Evolutionary conservation across 108 stramenopile species (phyloP), one percentile per base, ranked within the genome.

Genomic region (Parmales sp.): DNA sequence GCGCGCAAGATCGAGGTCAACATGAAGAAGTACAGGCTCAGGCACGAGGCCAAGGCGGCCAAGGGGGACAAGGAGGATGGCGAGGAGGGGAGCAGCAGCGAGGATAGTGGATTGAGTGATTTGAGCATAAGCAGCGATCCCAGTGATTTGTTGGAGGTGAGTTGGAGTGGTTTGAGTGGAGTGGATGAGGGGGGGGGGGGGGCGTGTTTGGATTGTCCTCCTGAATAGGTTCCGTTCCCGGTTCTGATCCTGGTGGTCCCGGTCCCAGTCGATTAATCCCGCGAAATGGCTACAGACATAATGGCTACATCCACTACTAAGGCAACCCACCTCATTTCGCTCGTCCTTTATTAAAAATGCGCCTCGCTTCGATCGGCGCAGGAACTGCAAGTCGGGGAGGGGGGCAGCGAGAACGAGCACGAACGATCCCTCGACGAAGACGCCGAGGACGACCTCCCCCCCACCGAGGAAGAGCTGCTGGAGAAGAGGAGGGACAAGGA

Each of bases 391-490:
- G 54, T 18, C 26, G 54, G 36, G 54, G 54, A 60, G 0, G 41
- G 16, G 18, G 64, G 64, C 8, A 29, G 13, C 8, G 66, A 4
- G 66, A 46, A 48, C 8, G 66, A 45, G 29, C 45, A 41, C 25
- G 54, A 28, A 13, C 13, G 29, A 16, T 13, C 36, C 0, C 16
- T 34, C 5, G 54, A 60, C 3, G 54, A 60, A 29, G 54, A 60
- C 2, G 54, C 29, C 31, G 66, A 48, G 34, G 66, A 67, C 66
- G 66, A 41, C 26, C 66, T 67, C 5, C 45, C 45, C 29, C 66
- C 66, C 44, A 67, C 66, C 16, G 66, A 67, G 45, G 66, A 67
- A 46, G 66, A 67, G 66, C 31, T 67, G 13, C 66, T 67, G 34
- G 66, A 67, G 66, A 44, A 45, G 45, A 67, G 48, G 45, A 45